A percentile compares a stretch with the other conserved stretches of the same genome.
Conservation (phyloP, 2,329 filamentous ascomycete genomes). For the Phialophora macrospora region DNA sequence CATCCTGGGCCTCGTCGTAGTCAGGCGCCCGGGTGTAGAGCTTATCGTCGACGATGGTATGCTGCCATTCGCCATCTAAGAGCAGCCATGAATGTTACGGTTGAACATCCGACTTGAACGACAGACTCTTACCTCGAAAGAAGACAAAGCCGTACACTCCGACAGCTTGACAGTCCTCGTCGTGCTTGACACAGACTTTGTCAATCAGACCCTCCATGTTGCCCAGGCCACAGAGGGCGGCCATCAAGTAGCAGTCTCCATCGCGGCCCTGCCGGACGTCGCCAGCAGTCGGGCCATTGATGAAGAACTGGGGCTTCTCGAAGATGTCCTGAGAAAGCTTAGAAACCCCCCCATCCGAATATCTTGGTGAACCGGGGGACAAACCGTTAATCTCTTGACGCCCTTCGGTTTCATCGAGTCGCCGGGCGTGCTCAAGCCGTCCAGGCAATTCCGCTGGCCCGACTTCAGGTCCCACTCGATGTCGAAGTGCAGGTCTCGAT, state of each 20-base stretch:
- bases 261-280: conserved; percentile 79
- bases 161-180: conserved; percentile 61
- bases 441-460: conserved; percentile 57
- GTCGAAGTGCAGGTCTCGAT: conserved; percentile 84
- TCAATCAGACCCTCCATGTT: conserved; percentile 75
- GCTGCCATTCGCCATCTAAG: conserved; percentile 86
- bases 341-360: conserved; percentile 22
- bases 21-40: conserved; percentile 80
- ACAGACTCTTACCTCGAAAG: conserved; percentile 60
- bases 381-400: conserved; percentile 70
- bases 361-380: conserved; percentile 21
- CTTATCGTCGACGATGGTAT: conserved; percentile 90
- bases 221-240: conserved; percentile 75
- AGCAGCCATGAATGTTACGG: conserved; percentile 13
- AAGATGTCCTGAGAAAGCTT: conserved; percentile 69
- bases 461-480: conserved; percentile 76
- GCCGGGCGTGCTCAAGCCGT: conserved; percentile 50
- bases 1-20: conserved; percentile 78
- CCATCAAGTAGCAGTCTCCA: conserved; percentile 87
- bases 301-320: conserved; percentile 74
- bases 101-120: background rate
- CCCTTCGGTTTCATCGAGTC: conserved; percentile 65
- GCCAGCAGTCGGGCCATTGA: conserved; percentile 75
- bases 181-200: conserved; percentile 71
- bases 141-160: conserved; percentile 89